Base-by-base conservation (phyloP, 257 asterid species). In the Handroanthus guayacan region DNA sequence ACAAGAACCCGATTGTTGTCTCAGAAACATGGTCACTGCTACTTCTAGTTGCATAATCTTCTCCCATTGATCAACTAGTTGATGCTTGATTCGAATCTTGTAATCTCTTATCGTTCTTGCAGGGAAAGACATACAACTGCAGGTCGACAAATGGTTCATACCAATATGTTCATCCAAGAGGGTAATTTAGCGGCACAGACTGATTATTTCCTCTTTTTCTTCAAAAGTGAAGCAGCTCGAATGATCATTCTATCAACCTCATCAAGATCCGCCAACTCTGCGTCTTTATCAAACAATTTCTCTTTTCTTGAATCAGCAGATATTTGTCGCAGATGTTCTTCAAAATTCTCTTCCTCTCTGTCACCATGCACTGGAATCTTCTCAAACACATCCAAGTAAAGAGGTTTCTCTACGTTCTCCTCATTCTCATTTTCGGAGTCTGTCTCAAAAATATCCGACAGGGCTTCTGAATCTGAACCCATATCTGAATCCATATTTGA, bases 361-460 rank as follows among this genome's bases (percentile, higher is more conserved):
- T 80, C 87, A 17, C 75, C 78, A 31, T 54, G 82, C 10, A 62
- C 63, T 5, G 87, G 89, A 72, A 92, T 88, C 84, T 89, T 92
- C 11, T 95, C 97, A 78, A 95, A 83, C 80, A 54, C 90, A 47
- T 92, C 95, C 84, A 95, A 74, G 79, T 88, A 91, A 18, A 91
- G 96, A 66, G 89, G 84, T 56, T 75, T 80, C 58, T 86, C 87
- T 5, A 45, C 82, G 64, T 69, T 86, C 64, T 75, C 90, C 72
- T 83, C 89, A 60, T 71, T 76, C 61, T 88, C 98, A 39, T 75
- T 70, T 17, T 86, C 95, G 0, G 87, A 76, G 14, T 91, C 98
- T 34, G 97, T 85, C 85, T 92, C 99, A 54, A 95, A 93, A 44
- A 93, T 91, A 82, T 95, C 99, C 1, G 99, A 91, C 65, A 95